These are phyloP conservation scores for Parathielavia appendiculata DNA, from an alignment of 495 filamentous ascomycete genomes.

Conservation along the genomic window DNA sequence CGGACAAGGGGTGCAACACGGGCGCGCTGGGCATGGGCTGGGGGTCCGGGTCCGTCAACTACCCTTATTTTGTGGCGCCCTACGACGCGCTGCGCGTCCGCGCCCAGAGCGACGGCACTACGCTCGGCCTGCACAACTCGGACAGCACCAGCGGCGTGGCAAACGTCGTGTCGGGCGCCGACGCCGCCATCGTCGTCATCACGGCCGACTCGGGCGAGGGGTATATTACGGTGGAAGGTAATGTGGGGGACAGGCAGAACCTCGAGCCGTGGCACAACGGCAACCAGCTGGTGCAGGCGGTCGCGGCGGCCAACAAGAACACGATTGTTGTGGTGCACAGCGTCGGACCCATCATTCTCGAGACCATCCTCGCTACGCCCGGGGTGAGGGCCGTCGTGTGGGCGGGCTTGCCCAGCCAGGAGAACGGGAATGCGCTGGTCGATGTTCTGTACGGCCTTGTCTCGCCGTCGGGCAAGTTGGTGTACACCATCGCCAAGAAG, in stretches of 20 bases:
- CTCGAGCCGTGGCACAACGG: conserved; percentile 73
- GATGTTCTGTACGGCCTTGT: conserved; percentile 82
- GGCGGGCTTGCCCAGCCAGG: conserved; percentile 86
- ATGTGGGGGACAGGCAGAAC: conserved; percentile 56
- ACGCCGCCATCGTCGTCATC: conserved; percentile 61
- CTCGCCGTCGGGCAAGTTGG: conserved; percentile 78
- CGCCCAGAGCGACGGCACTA: conserved; percentile 45
- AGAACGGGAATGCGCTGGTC: conserved; percentile 79
- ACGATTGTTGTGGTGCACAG: conserved; percentile 91
- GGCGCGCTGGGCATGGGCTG: conserved; percentile 59
- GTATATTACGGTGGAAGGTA: conserved; percentile 58
- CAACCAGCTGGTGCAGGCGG: conserved; percentile 65
- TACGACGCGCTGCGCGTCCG: conserved; percentile 49
- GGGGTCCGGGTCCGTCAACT: conserved; percentile 55
- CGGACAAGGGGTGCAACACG: conserved; percentile 55
- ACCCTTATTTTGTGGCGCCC: conserved; percentile 54
- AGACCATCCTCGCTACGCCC: conserved; percentile 71
- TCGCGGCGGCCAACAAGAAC: conserved; percentile 53
- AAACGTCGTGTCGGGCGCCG: conserved; percentile 48
- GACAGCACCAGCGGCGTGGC: conserved; percentile 47
- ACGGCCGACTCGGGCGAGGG: conserved; percentile 63
- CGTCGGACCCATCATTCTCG: conserved; percentile 81
- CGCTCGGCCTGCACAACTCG: conserved; percentile 46
- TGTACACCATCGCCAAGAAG: conserved; percentile 83
- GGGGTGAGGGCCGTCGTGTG: conserved; percentile 77